Percentiles rank a stretch among this genome's conserved stretches.
Evolutionary conservation across 805 yeast species (phyloP).

Genomic region (Monosporozyma siamensis): DNA sequence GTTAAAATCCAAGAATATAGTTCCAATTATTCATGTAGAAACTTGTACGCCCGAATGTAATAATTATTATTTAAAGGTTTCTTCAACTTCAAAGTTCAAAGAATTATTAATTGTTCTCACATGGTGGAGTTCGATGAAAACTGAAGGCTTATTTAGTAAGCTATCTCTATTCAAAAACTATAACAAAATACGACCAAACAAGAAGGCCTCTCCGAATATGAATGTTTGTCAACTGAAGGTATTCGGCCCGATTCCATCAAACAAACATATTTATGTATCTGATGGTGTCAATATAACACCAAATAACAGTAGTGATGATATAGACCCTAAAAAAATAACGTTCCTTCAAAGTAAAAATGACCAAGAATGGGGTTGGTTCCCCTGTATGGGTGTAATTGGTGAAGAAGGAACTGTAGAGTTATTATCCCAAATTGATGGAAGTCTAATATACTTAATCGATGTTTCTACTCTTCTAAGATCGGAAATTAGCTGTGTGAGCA

Average conservation of each 20-base stretch:
- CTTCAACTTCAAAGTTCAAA: constrained; percentile 29
- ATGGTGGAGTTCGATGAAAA: constrained; percentile 49
- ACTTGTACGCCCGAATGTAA: constrained; percentile 4
- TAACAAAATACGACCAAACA: not conserved
- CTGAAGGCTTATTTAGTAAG: constrained; percentile 46
- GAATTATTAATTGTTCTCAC: constrained; percentile 37
- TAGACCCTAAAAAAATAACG: not conserved
- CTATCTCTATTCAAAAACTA: constrained; percentile 17
- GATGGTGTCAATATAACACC: not conserved
- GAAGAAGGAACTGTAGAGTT: constrained; percentile 55
- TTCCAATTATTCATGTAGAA: constrained; percentile 15
- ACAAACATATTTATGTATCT: constrained; percentile 9
- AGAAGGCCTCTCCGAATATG: not conserved
- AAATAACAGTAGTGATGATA: not conserved
- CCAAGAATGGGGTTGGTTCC: constrained; percentile 55
- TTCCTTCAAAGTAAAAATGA: not conserved
- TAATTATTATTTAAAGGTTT: constrained; percentile 11
- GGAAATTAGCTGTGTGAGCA: constrained; percentile 57
- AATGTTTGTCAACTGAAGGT: constrained; percentile 53
- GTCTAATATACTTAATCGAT: constrained; percentile 49
- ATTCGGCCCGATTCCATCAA: constrained; percentile 44
- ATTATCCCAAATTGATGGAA: constrained; percentile 55
- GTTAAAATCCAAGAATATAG: constrained; percentile 5
- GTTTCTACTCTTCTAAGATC: constrained; percentile 42
- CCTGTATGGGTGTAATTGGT: constrained; percentile 59